These are phyloP conservation scores for Bipolaris gigantea DNA, from an alignment of 2,329 filamentous ascomycete species.

Conservation along the genomic window DNA sequence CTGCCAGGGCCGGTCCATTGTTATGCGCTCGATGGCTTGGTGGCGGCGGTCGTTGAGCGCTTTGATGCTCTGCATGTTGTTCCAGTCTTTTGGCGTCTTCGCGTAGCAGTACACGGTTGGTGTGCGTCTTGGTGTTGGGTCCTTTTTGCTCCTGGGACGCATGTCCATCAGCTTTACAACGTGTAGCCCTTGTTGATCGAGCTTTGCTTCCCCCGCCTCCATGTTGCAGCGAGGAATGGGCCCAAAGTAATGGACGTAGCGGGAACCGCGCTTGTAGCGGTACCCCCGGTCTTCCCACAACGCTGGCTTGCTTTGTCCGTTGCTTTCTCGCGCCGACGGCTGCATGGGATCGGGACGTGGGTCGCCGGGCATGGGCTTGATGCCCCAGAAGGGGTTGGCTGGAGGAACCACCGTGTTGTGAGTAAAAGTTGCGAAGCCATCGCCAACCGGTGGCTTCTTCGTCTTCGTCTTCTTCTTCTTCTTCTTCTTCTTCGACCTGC, in stretches of 20 bases:
- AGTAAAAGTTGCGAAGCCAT: constrained; percentile 4
- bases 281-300: constrained; percentile 36
- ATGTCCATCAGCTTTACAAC: constrained; percentile 35
- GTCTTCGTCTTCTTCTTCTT: too few species aligned
- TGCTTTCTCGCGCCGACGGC: constrained; percentile 23
- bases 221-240: constrained; percentile 6
- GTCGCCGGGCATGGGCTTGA: constrained; percentile 20
- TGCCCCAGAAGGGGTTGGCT: constrained; percentile 22
- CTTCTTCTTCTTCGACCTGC: not conserved
- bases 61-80: constrained; percentile 24
- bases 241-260: constrained; percentile 15
- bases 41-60: constrained; percentile 32
- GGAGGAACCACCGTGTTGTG: not conserved
- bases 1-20: constrained; percentile 21
- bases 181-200: constrained; percentile 28
- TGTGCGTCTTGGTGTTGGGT: constrained; percentile 19
- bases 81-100: constrained; percentile 31
- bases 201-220: not conserved
- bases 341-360: constrained; percentile 17
- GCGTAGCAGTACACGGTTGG: constrained; percentile 20
- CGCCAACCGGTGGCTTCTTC: constrained; percentile 13
- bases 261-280: constrained; percentile 22
- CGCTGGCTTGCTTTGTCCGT: constrained; percentile 22
- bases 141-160: constrained; percentile 18
- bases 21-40: constrained; percentile 28